Evolutionary conservation across 352 stramenopile genomes (phyloP).

Genomic region (Phytophthora sp.): DNA sequence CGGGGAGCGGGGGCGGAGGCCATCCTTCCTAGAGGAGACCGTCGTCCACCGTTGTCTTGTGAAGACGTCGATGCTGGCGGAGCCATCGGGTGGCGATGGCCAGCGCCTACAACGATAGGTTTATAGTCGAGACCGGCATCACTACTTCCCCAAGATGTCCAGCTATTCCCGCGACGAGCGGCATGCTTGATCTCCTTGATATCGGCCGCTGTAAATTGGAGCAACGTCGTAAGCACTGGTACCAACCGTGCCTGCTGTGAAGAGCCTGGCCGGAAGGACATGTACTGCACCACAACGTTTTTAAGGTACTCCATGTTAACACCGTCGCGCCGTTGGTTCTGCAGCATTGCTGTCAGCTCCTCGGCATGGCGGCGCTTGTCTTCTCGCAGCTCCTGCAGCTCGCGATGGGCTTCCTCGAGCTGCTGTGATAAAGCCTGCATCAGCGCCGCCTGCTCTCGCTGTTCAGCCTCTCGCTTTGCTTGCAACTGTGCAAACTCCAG

Average conservation of each 20-base stretch:
- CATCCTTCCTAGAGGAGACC: constrained; percentile 20
- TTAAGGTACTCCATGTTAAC: constrained; percentile 93
- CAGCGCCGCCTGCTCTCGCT: constrained; percentile 55
- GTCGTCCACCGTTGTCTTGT: constrained; percentile 16
- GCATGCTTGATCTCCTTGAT: constrained; percentile 81
- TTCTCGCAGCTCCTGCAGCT: constrained; percentile 60
- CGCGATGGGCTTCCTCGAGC: constrained; percentile 46
- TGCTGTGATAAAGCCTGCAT: constrained; percentile 60
- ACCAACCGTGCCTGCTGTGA: constrained; percentile 79
- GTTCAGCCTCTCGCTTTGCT: constrained; percentile 77
- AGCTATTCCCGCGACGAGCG: constrained; percentile 65
- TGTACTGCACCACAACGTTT: constrained; percentile 92
- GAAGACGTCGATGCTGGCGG: constrained; percentile 8
- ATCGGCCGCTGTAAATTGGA: constrained; percentile 82
- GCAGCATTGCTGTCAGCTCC: constrained; percentile 76
- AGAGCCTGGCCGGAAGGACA: constrained; percentile 86
- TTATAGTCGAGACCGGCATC: constrained; percentile 59
- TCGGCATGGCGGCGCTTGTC: constrained; percentile 70
- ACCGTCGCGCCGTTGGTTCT: constrained; percentile 82
- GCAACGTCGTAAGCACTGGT: constrained; percentile 84
- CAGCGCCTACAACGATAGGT: constrained; percentile 49
- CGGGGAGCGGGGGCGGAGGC: constrained; percentile 17
- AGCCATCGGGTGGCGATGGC: constrained; percentile 36
- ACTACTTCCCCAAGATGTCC: constrained; percentile 70
- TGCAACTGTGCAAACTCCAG: constrained; percentile 88